Conservation (phyloP, 805 yeast genomes). For the Cyberlindnera nakhonratchasimensis region DNA sequence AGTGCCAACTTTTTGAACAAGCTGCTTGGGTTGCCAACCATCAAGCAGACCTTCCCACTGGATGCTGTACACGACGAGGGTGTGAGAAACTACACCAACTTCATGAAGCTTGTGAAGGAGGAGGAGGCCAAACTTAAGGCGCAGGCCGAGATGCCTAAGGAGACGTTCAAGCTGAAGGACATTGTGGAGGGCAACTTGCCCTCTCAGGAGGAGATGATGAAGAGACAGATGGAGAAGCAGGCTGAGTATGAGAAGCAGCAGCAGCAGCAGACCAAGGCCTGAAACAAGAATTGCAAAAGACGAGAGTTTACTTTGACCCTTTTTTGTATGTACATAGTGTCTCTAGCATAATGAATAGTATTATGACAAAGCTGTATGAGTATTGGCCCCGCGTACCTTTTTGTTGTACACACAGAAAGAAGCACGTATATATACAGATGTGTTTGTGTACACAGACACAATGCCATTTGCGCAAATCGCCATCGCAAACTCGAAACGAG, state of each 20-base stretch:
- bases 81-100: conserved; percentile 79
- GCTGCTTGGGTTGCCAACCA: conserved; percentile 59
- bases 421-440: no score
- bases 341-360: no score
- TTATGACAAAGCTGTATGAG: no score
- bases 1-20: conserved; percentile 52
- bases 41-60: conserved; percentile 57
- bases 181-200: conserved; percentile 81
- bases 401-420: no score
- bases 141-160: conserved; percentile 75
- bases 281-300: no score
- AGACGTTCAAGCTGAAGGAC: conserved; percentile 81
- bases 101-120: conserved; percentile 80
- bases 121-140: conserved; percentile 62
- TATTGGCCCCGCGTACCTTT: no score
- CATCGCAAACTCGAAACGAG: no score
- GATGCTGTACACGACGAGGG: conserved; percentile 91
- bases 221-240: conserved; percentile 40
- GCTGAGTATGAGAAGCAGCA: conserved; percentile 33
- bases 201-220: conserved; percentile 60
- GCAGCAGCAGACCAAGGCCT: conserved; percentile 11
- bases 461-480: no score
- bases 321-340: neutral
- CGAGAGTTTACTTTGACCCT: no score
- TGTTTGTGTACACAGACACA: no score